Conservation (phyloP, 768 basidiomycete species). For the Butyriboletus loyo region DNA sequence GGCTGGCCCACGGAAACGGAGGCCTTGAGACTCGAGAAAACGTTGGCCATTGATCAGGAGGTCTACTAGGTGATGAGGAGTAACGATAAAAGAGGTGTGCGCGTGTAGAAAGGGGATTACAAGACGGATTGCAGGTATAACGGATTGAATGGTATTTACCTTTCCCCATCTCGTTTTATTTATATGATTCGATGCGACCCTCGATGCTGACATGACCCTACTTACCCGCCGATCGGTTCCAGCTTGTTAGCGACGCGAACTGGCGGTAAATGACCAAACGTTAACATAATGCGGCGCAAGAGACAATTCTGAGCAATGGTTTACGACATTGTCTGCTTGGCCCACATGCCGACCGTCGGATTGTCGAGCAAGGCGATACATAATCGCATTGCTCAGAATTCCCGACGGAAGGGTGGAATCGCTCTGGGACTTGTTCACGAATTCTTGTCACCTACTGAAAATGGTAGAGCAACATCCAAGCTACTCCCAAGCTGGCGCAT, state of each 20-base stretch:
- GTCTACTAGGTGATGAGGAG: not conserved
- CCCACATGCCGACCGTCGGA: conserved; percentile 1
- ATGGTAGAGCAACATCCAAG: not conserved
- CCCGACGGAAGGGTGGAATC: not conserved
- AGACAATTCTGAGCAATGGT: not conserved
- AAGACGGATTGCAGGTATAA: not conserved
- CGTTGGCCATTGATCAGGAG: conserved; percentile 4
- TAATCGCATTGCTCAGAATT: not conserved
- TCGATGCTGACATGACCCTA: not conserved
- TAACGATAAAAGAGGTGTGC: not conserved
- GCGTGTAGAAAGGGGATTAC: not conserved
- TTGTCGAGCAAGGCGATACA: not conserved
- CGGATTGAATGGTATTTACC: not conserved
- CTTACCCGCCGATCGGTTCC: not conserved
- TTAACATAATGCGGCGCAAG: conserved; percentile 8
- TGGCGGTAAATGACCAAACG: conserved; percentile 8
- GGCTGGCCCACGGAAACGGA: not conserved
- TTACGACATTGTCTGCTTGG: not conserved
- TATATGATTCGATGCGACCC: conserved; percentile 4
- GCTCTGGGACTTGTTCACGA: not conserved
- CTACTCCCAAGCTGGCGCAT: not conserved
- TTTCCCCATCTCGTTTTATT: conserved; percentile 2
- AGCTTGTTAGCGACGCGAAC: not conserved
- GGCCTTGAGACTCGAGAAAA: conserved; percentile 7
- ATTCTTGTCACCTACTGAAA: not conserved